These are phyloP conservation scores for Mycena sanguinolenta DNA, from an alignment of 768 basidiomycete species.

Conservation along the genomic window DNA sequence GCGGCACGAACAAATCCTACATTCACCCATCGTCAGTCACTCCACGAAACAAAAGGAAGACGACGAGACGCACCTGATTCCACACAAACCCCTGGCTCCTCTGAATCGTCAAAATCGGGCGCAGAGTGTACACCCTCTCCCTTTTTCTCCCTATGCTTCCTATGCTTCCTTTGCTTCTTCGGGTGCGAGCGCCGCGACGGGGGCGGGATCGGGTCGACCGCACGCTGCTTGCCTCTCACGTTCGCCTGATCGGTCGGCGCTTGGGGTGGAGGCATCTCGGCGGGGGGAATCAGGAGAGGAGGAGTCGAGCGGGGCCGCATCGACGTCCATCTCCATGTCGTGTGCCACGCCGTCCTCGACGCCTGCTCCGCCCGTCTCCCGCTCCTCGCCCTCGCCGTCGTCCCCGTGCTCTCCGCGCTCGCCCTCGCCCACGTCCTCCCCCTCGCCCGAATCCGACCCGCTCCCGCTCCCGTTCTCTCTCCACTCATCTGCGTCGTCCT, in stretches of 20 bases:
- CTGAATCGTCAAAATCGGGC: slow-evolving; percentile 90
- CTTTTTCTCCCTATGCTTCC: too few species aligned
- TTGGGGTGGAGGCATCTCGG: too few species aligned
- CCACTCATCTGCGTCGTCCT: too few species aligned
- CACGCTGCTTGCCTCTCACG: slow-evolving; percentile 84
- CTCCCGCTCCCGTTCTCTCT: too few species aligned
- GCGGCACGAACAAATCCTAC: slow-evolving; percentile 88
- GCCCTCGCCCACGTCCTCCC: too few species aligned
- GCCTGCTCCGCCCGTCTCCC: slow-evolving; percentile 44
- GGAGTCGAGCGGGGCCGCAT: too few species aligned
- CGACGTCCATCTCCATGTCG: slow-evolving; percentile 71
- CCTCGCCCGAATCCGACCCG: too few species aligned
- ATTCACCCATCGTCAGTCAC: neutral
- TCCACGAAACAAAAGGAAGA: slow-evolving; percentile 4
- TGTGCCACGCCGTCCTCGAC: slow-evolving; percentile 51
- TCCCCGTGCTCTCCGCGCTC: slow-evolving; percentile 52
- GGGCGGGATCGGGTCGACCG: slow-evolving; percentile 71
- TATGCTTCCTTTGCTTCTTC: slow-evolving; percentile 61
- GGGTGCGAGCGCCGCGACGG: slow-evolving; percentile 64
- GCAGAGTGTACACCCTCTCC: slow-evolving; percentile 69
- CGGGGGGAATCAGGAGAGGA: too few species aligned
- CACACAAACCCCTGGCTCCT: slow-evolving; percentile 91
- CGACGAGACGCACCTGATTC: slow-evolving; percentile 77
- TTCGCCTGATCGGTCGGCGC: slow-evolving; percentile 9
- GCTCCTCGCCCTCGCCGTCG: neutral